These are phyloP conservation scores for Penicillium dipodomyicola DNA, from an alignment of 495 filamentous ascomycete genomes.

Conservation along the genomic window DNA sequence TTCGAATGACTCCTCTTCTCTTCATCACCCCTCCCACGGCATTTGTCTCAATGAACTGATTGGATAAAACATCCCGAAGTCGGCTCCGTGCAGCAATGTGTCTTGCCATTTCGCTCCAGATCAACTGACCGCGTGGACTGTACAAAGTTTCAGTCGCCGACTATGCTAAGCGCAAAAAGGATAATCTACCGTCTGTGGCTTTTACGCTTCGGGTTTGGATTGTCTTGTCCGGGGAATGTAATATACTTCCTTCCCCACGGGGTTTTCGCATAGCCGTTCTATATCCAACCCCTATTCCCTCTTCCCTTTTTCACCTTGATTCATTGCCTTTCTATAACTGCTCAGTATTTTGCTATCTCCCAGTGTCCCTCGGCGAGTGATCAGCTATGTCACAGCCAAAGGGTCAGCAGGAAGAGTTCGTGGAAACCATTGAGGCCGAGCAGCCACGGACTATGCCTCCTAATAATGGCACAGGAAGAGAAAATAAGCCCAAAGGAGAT, in stretches of 20 bases:
- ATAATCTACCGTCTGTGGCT: constrained; percentile 4
- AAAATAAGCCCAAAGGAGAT: constrained; percentile 32
- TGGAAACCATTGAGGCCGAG: constrained; percentile 35
- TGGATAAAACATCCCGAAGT: constrained; percentile 21
- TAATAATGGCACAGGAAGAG: constrained; percentile 2
- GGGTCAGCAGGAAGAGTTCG: constrained; percentile 37
- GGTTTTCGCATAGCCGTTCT: constrained; percentile 23
- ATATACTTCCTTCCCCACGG: constrained; percentile 36
- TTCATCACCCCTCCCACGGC: constrained; percentile 3
- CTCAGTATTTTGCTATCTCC: neutral
- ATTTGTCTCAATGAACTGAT: constrained; percentile 2
- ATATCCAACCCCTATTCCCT: constrained; percentile 5
- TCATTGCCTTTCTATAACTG: neutral
- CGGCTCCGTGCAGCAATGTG: constrained; percentile 15
- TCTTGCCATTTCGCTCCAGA: constrained; percentile 5
- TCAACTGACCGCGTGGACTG: constrained; percentile 1
- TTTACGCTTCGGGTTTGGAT: constrained; percentile 16
- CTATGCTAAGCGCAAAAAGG: neutral
- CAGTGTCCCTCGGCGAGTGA: neutral
- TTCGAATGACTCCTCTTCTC: constrained; percentile 3
- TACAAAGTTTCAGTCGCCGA: neutral
- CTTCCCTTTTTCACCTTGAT: neutral
- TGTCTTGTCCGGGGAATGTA: constrained; percentile 21
- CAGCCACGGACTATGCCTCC: constrained; percentile 6
- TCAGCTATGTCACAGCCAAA: constrained; percentile 30